These are phyloP conservation scores for Piromyces finnis DNA, from an alignment of 192 early-diverging fungal species.

Conservation along the genomic window DNA sequence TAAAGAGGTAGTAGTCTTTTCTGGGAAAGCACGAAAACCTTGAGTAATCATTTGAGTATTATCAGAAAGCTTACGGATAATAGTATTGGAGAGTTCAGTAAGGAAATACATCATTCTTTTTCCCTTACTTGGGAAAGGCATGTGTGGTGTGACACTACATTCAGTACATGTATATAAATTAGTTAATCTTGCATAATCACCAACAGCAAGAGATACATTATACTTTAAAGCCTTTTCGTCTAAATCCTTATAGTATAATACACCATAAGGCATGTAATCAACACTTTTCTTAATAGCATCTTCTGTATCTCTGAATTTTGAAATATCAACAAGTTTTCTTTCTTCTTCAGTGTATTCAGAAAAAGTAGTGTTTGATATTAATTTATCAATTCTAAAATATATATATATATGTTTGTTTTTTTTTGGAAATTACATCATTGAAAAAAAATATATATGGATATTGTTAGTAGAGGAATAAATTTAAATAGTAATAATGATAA, in stretches of 20 bases:
- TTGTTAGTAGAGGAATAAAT: too few relatives aligned
- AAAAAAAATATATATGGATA: too few relatives aligned
- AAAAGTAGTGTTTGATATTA: background rate
- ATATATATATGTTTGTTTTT: too few relatives aligned
- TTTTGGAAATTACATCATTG: too few relatives aligned
- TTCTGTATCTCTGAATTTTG: background rate
- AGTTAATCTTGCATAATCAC: background rate
- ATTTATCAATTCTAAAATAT: background rate
- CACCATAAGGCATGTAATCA: background rate
- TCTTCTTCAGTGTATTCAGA: background rate
- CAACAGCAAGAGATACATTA: background rate
- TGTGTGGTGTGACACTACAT: background rate
- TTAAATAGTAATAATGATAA: too few relatives aligned
- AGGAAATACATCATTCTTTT: background rate
- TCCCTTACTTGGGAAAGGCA: background rate
- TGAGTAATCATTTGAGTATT: constrained; percentile 30
- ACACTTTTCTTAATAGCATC: background rate
- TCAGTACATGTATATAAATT: background rate
- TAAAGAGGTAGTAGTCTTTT: background rate
- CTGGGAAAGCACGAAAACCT: constrained; percentile 38
- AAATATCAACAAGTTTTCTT: background rate
- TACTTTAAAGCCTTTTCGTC: background rate
- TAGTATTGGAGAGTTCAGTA: background rate
- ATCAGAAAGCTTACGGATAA: background rate
- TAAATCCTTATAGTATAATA: background rate